phyloP scores from a whole-genome alignment of 768 basidiomycete genomes.

The Bullera alba region DNA sequence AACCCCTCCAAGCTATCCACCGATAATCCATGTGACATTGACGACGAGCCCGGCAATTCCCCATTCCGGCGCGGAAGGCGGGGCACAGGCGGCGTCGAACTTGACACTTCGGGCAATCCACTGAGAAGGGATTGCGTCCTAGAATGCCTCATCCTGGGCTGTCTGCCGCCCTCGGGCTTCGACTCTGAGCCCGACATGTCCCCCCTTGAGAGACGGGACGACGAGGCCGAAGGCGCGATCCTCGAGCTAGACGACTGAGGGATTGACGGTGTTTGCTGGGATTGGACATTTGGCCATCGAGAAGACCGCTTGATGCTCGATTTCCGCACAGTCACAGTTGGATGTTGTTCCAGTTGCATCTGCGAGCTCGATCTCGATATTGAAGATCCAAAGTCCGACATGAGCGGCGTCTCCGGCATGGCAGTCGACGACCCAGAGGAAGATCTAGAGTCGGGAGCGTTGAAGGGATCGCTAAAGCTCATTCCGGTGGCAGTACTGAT shows the following conservation, averaged over 20 bases:
- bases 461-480: constrained; percentile 11
- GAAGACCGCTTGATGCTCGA: not conserved
- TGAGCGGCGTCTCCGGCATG: constrained; percentile 5
- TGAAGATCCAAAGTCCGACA: no score
- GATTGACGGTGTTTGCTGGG: not conserved
- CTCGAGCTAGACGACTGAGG: no score
- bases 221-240: not conserved
- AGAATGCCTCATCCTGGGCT: constrained; percentile 12
- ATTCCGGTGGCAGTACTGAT: not conserved
- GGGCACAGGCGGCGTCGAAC: not conserved
- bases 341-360: constrained; percentile 4
- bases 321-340: not conserved
- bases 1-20: no score
- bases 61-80: no score
- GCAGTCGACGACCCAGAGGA: constrained; percentile 13
- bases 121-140: constrained; percentile 8
- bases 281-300: not conserved
- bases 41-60: no score
- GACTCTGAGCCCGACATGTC: not conserved
- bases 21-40: no score
- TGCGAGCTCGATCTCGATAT: constrained; percentile 15
- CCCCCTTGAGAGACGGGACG: not conserved
- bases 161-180: not conserved
- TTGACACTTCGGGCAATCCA: not conserved
- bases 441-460: constrained; percentile 9